Evolutionary conservation across 139 green algal species (phyloP).

Genomic region (Medakamo hakoo): DNA sequence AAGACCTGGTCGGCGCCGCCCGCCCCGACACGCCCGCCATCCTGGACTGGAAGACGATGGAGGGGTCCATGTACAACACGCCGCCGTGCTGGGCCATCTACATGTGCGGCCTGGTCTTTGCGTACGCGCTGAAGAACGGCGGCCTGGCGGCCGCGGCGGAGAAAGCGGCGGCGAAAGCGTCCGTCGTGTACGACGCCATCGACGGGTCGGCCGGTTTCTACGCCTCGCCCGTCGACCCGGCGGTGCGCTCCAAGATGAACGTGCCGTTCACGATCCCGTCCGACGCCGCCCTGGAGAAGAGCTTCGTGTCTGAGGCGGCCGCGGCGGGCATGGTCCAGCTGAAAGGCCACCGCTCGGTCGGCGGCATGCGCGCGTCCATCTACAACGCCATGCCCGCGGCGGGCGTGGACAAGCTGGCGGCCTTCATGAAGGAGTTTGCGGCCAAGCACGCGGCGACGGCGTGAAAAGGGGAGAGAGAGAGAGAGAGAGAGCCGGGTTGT

Average conservation of each 20-base stretch:
- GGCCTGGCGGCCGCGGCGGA: constrained; percentile 18
- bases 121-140: constrained; percentile 54
- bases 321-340: constrained; percentile 48
- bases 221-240: constrained; percentile 63
- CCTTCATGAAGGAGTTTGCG: constrained; percentile 86
- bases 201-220: constrained; percentile 74
- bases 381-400: constrained; percentile 98
- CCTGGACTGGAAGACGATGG: constrained; percentile 82
- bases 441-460: constrained; percentile 17
- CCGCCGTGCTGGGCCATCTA: constrained; percentile 96
- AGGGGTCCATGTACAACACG: constrained; percentile 97
- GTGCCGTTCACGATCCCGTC: constrained; percentile 94
- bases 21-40: constrained; percentile 60
- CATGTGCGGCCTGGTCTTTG: constrained; percentile 93
- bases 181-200: constrained; percentile 85
- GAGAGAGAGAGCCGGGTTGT: too few species aligned
- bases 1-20: constrained; percentile 84
- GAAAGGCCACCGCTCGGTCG: constrained; percentile 95
- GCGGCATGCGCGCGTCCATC: constrained; percentile 94
- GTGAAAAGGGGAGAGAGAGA: too few species aligned
- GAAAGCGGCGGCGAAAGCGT: constrained; percentile 45
- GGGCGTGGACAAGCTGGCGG: constrained; percentile 64
- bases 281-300: constrained; percentile 64
- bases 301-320: constrained; percentile 56
- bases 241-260: constrained; percentile 86